These are phyloP conservation scores for Neophaeococcomyces mojaviensis DNA, from an alignment of 2,329 filamentous ascomycete genomes.

Conservation along the genomic window DNA sequence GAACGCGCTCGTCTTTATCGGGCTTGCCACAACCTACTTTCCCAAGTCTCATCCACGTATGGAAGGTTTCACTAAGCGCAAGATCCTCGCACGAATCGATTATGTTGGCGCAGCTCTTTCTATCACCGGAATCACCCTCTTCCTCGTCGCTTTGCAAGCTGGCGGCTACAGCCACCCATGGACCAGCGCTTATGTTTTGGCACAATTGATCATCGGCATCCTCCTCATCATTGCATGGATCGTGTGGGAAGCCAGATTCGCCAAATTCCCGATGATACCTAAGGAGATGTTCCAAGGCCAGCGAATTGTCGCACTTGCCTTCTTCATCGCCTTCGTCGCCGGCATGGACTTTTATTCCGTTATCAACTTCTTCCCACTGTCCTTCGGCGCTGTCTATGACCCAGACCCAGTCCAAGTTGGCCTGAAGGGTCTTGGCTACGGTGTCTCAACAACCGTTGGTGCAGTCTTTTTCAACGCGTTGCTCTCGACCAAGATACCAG, in stretches of 20 bases:
- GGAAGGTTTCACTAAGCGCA: slow-evolving; percentile 7
- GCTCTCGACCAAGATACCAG: slow-evolving; percentile 12
- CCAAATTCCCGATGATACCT: slow-evolving; percentile 16
- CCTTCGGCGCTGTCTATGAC: slow-evolving; percentile 11
- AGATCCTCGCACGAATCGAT: slow-evolving; percentile 13
- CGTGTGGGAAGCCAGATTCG: slow-evolving; percentile 14
- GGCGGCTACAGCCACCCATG: slow-evolving; percentile 17
- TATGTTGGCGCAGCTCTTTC: slow-evolving; percentile 14
- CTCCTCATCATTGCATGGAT: slow-evolving; percentile 11
- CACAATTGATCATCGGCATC: slow-evolving; percentile 14
- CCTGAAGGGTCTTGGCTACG: slow-evolving; percentile 13
- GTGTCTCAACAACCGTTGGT: slow-evolving; percentile 15
- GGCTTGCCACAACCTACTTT: slow-evolving; percentile 12
- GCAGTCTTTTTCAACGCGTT: slow-evolving; percentile 16
- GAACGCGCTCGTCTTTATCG: slow-evolving; percentile 12
- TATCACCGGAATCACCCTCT: slow-evolving; percentile 13
- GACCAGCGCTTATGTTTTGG: slow-evolving; percentile 15
- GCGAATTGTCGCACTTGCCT: slow-evolving; percentile 15
- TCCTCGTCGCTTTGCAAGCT: slow-evolving; percentile 18
- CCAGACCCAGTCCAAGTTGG: slow-evolving; percentile 18
- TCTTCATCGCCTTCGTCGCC: slow-evolving; percentile 14
- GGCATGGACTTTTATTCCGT: slow-evolving; percentile 20
- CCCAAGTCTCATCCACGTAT: slow-evolving; percentile 13
- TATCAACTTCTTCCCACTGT: slow-evolving; percentile 17
- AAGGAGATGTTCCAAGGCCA: slow-evolving; percentile 16